phyloP scores from a whole-genome alignment of 176 grass and related monocot genomes.

The Musa beccarii region DNA sequence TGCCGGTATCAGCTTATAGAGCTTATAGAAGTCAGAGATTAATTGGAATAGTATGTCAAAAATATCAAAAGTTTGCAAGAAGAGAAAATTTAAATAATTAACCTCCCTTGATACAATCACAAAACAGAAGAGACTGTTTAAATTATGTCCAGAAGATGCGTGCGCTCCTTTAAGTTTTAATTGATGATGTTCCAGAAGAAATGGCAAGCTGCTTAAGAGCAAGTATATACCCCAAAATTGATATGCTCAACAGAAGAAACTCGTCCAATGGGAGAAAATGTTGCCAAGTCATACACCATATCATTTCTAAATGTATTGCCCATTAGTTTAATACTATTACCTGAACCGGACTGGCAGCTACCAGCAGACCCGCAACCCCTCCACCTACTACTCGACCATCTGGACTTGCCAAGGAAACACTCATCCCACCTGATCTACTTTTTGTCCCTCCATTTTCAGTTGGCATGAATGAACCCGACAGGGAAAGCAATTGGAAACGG shows the following conservation, averaged over 20 bases:
- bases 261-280: too few species aligned
- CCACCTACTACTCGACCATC: conserved; percentile 87
- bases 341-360: conserved; percentile 85
- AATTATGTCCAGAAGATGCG: not conserved
- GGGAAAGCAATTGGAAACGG: conserved; percentile 73
- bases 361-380: conserved; percentile 66
- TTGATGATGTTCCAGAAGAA: too few species aligned
- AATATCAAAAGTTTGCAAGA: too few species aligned
- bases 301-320: too few species aligned
- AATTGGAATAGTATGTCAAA: too few species aligned
- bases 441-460: conserved; percentile 60
- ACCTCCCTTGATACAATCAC: not conserved
- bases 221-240: not conserved
- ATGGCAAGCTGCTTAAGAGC: not conserved
- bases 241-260: too few species aligned
- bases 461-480: conserved; percentile 95
- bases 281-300: too few species aligned
- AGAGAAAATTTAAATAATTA: too few species aligned
- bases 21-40: too few species aligned
- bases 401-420: conserved; percentile 70
- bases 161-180: not conserved
- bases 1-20: too few species aligned
- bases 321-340: conserved; percentile 14
- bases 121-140: not conserved
- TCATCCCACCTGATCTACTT: conserved; percentile 88